Conservation (phyloP, 2,329 filamentous ascomycete species). For the Pleurostoma richardsiae region DNA sequence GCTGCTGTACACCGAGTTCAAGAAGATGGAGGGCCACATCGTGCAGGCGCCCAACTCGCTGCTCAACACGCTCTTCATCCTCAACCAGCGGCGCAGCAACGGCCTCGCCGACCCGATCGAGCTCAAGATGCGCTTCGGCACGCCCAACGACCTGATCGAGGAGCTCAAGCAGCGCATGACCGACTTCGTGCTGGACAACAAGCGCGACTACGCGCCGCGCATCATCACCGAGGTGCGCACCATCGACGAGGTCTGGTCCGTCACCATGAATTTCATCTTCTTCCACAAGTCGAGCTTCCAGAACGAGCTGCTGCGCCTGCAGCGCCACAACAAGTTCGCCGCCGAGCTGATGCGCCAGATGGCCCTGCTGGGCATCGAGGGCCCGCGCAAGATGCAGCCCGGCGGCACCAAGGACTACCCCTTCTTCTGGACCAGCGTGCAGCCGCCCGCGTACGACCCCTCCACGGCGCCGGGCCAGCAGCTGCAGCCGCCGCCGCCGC, state of each 20-base stretch:
- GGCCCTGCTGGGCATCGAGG: conserved; percentile 78
- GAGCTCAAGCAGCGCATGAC: conserved; percentile 73
- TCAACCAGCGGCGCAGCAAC: conserved; percentile 89
- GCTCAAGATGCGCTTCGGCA: conserved; percentile 84
- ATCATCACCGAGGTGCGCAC: conserved; percentile 65
- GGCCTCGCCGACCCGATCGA: conserved; percentile 81
- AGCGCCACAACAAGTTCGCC: conserved; percentile 90
- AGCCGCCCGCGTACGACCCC: conserved; percentile 21
- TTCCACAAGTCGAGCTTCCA: conserved; percentile 98
- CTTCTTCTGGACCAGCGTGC: conserved; percentile 43
- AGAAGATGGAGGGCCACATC: conserved; percentile 96
- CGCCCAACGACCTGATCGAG: conserved; percentile 76
- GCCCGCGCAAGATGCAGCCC: conserved; percentile 68
- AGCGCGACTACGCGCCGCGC: conserved; percentile 61
- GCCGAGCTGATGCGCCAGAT: conserved; percentile 86
- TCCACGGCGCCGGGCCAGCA: conserved; percentile 6
- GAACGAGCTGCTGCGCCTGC: conserved; percentile 85
- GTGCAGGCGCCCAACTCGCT: conserved; percentile 95
- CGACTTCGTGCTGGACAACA: conserved; percentile 78
- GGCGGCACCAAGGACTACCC: conserved; percentile 64
- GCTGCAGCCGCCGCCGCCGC: conserved; percentile 4
- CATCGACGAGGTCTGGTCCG: conserved; percentile 76
- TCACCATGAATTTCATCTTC: conserved; percentile 88
- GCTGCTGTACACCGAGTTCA: conserved; percentile 92
- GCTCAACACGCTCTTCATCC: conserved; percentile 87